Base-by-base conservation (phyloP, 2,329 filamentous ascomycete genomes). In the Conoideocrella luteorostrata region DNA sequence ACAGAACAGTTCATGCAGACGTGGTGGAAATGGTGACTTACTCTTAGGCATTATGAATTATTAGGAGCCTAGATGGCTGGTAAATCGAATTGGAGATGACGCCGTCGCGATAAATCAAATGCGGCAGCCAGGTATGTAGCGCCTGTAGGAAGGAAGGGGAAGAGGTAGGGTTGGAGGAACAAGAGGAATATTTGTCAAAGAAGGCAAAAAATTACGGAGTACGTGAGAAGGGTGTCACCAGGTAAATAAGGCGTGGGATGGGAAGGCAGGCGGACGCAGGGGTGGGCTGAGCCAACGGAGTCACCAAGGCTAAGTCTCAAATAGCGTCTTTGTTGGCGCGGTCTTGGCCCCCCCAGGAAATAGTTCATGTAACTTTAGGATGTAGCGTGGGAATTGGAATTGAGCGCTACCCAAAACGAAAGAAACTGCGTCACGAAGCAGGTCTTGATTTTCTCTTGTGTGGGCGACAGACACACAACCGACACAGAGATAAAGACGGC, bases 21-120 rank as follows among this genome's bases (percentile, higher is more conserved):
- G 34, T 7, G 29, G 11, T 28, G 24, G 11, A 17, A 39, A 41
- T 24, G 6, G n/a, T 33, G 18, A 44, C 51, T 50, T 47, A 51
- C 51, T 52, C 48, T 51, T 54, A 6, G 41, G 28, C 41, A 45
- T 47, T 21, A 33, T 45, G 42, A 24, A 40, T 21, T 37, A 37
- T 11, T 10, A 22, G 21, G 28, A 39, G 44, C 44, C 39, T 28
- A 6, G 3, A 22, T 18, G 44, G 35, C 34, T 35, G 39, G n/a
- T 20, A 18, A 7, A 28, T 24, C 26, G 26, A 28, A 29, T 30
- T 22, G 23, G 23, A 41, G 5, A 36, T 9, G 9, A 37, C 15
- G 26, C 20, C 24, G 21, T 10, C 10, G 18, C 4, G 11, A 11
- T 13, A 6, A 18, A 3, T 9, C 6, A 13, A 22, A 15, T 15